Evolutionary conservation across 106 monocot genomes (phyloP).

Genomic region (Dioscorea zingiberensis): DNA sequence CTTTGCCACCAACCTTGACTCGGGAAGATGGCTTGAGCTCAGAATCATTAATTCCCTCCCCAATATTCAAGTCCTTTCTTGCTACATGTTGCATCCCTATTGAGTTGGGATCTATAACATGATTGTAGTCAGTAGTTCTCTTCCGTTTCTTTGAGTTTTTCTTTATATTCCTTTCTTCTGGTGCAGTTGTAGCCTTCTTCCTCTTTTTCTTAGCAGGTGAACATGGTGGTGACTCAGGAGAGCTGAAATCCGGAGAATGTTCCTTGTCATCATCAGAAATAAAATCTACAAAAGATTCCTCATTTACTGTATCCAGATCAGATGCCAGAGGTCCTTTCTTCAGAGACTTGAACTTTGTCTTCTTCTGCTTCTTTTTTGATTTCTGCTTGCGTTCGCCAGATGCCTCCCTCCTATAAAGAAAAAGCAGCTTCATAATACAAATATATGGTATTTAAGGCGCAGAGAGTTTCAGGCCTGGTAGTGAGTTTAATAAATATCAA

Average conservation of each 20-base stretch:
- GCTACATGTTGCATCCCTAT: slow-evolving; percentile 32
- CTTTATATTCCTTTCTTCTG: slow-evolving; percentile 38
- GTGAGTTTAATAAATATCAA: too few relatives aligned
- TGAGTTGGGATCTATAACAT: slow-evolving; percentile 20
- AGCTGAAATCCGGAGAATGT: slow-evolving; percentile 23
- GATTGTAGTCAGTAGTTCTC: slow-evolving; percentile 30
- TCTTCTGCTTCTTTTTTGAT: slow-evolving; percentile 65
- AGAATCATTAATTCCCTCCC: slow-evolving; percentile 27
- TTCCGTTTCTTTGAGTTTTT: slow-evolving; percentile 53
- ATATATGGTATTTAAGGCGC: too few relatives aligned
- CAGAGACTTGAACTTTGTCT: slow-evolving; percentile 81
- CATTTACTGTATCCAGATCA: slow-evolving; percentile 38
- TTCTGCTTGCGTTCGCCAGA: slow-evolving; percentile 46
- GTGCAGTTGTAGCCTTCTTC: slow-evolving; percentile 27
- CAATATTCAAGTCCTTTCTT: slow-evolving; percentile 27
- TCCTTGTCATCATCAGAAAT: slow-evolving; percentile 26
- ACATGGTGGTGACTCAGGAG: slow-evolving; percentile 32
- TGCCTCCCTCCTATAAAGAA: slow-evolving; percentile 23
- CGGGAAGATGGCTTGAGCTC: slow-evolving; percentile 32
- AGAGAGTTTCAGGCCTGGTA: too few relatives aligned
- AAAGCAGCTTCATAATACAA: not conserved
- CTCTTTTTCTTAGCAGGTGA: slow-evolving; percentile 47
- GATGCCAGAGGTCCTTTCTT: slow-evolving; percentile 71
- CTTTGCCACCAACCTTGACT: slow-evolving; percentile 49
- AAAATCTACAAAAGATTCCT: slow-evolving; percentile 31